These are phyloP conservation scores for Neocallimastix lanati DNA, from an alignment of 192 early-diverging fungal genomes.

Conservation along the genomic window DNA sequence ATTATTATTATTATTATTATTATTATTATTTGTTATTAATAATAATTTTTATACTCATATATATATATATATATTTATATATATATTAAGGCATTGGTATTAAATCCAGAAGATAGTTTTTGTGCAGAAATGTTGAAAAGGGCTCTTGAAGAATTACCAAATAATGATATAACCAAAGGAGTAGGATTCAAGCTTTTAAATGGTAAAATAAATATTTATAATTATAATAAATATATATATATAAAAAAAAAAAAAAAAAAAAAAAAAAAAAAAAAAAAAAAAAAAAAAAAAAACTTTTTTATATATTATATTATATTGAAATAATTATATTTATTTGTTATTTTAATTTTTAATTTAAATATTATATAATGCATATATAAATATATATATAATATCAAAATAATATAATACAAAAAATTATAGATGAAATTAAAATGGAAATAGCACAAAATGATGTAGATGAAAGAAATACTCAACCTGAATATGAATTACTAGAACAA, in stretches of 20 bases:
- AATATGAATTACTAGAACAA: neutral
- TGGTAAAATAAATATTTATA: too few species aligned
- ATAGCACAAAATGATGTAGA: neutral
- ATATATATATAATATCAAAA: too few species aligned
- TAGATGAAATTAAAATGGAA: neutral
- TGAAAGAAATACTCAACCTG: neutral
- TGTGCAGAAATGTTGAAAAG: conserved; percentile 15
- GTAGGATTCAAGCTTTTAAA: neutral
- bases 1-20: too few species aligned
- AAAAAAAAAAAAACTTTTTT: too few species aligned
- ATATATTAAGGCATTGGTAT: conserved; percentile 9
- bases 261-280: too few species aligned
- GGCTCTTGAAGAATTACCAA: conserved; percentile 13
- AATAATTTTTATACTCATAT: neutral
- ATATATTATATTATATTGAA: too few species aligned
- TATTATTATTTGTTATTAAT: neutral
- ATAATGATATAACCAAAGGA: neutral
- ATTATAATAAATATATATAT: too few species aligned
- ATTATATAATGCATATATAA: too few species aligned
- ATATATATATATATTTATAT: too few species aligned
- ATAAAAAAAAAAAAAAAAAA: too few species aligned
- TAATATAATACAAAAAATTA: neutral
- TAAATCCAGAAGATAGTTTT: conserved; percentile 11
- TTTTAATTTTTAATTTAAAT: too few species aligned
- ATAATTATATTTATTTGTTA: too few species aligned